Base-by-base conservation (phyloP, 2,329 filamentous ascomycete genomes). In the Neospermospora avenae region DNA sequence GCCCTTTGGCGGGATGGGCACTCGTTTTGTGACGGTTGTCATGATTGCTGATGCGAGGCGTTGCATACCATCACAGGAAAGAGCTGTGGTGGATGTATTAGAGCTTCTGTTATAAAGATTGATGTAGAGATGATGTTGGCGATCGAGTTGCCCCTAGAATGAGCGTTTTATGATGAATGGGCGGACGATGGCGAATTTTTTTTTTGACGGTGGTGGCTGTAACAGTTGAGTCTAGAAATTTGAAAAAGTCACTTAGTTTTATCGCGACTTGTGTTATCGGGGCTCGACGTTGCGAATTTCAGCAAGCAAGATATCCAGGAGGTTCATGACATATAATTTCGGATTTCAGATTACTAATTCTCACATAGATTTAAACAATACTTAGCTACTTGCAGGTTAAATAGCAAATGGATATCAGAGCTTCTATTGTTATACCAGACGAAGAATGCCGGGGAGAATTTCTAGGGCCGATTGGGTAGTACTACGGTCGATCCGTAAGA, bases 1-100 rank as follows among this genome's bases (percentile, higher is more conserved):
- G 55, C 93, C 93, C 74, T 89, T 89, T 63, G 81, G 83, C 65
- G 93, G 93, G 67, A 97, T 96, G 55, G 91, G 88, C 39, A 96
- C 90, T 72, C 81, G 85, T 72, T 88, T 87, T 62, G 79, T 69
- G 68, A 78, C 76, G 58, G 81, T 74, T 70, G 81, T 79, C 84
- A 89, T 90, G 72, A 76, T 78, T 74, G 78, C 75, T 74, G 77
- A 77, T 54, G 81, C 58, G 39, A 72, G 49, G 39, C 71, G 70
- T 58, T 67, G 68, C 72, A 72, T 73, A 62, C 59, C 70, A 72
- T 73, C 24, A 59, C 61, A 60, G 34, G 20, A 48, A 18, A 14
- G 49, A 3, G 51, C 24, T 31, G 28, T 22, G 24, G 13, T 41
- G 11, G 7, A 16, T 24, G n/a, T 16, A 8, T 20, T 1, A 3